Base-by-base conservation (phyloP, 2,329 filamentous ascomycete genomes). In the Pyricularia sp. region DNA sequence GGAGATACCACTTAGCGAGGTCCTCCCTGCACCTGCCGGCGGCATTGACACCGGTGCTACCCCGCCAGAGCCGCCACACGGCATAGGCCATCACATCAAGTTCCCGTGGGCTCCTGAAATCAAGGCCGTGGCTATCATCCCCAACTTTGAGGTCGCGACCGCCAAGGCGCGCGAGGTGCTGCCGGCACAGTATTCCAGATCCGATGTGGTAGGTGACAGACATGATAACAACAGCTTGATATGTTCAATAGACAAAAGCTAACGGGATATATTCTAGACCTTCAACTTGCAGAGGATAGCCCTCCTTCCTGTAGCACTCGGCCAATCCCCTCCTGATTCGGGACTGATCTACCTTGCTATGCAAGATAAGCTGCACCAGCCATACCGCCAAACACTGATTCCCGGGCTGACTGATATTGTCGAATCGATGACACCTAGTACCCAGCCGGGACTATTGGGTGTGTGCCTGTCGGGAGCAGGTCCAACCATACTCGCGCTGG, bases 281-380 rank as follows among this genome's bases (percentile, higher is more conserved):
- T 97, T 96, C 82, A 99, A 99, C 78, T 82, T 97, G 71, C 94
- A 97, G 78, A 85, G 94, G 69, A 91, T 96, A 75, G 93, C 93
- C 2, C 83, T 99, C 62, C 84, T 99, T 13, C 93, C 93, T 35
- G 91, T 92, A 12, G 93, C 93, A 0, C 83, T 99, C 60, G 92
- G 93, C 68, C 88, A 91, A 74, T 93, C 90, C 8, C 93, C 94
- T 10, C 93, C 93, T 1, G 89, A 97, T 73, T 88, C 94, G 26
- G 88, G 96, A 71, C 88, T 96, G 76, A 99, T 99, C 75, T 96
- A 96, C 79, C 87, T 96, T 62, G 93, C 93, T 61, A 99, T 99
- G 94, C 94, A 97, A 78, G 94, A 99, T 80, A 96, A 93, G 78
- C 86, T 99, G 67, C 94, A 99, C 78, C 94, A 99, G 77, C 94